phyloP scores from a whole-genome alignment of 192 early-diverging fungal genomes.

The Coemansia erecta region DNA sequence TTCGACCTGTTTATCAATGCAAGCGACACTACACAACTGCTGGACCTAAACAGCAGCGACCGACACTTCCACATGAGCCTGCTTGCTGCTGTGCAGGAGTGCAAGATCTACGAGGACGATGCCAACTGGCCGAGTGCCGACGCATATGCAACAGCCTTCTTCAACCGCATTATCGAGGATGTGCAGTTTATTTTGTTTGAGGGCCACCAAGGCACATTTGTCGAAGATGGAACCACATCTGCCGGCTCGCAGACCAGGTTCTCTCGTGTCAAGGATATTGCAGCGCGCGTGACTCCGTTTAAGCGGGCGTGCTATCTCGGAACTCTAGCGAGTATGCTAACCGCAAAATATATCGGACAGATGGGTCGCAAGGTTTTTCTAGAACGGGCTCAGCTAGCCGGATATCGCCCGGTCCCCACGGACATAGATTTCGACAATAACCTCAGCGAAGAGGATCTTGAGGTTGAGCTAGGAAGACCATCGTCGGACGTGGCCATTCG shows the following conservation, averaged over 20 bases:
- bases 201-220: conserved; percentile 5
- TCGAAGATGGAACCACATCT: not conserved
- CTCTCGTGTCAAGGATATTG: conserved; percentile 9
- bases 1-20: not conserved
- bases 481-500: conserved; percentile 33
- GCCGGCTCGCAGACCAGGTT: not conserved
- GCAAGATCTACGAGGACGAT: conserved; percentile 24
- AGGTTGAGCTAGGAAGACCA: conserved; percentile 10
- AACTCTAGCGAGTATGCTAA: conserved; percentile 19
- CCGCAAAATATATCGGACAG: conserved; percentile 21
- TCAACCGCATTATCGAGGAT: conserved; percentile 40
- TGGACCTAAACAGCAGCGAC: conserved; percentile 14
- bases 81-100: conserved; percentile 16
- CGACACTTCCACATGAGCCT: conserved; percentile 37
- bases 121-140: conserved; percentile 34
- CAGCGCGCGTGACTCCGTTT: conserved; percentile 12
- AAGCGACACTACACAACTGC: not conserved
- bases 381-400: conserved; percentile 15
- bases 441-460: conserved; percentile 25
- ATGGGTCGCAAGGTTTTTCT: conserved; percentile 20
- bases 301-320: conserved; percentile 29
- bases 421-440: conserved; percentile 19
- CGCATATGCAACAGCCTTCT: conserved; percentile 34
- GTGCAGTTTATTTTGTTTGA: conserved; percentile 30
- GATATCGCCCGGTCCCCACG: conserved; percentile 30